These are phyloP conservation scores for Meredithiella fracta DNA, from an alignment of 2,329 filamentous ascomycete genomes.

Conservation along the genomic window DNA sequence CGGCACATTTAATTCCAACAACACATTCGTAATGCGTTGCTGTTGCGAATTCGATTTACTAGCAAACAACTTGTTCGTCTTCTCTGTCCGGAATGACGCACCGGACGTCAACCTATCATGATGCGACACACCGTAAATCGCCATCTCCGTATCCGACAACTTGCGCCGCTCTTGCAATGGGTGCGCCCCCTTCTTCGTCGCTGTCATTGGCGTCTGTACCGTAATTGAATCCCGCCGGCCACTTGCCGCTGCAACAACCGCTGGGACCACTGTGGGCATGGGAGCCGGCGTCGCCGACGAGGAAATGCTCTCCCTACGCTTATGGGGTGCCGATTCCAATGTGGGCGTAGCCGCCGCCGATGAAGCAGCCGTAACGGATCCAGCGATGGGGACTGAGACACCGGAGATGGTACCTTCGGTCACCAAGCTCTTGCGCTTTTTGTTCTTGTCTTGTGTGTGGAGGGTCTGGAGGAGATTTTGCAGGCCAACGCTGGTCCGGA, in stretches of 20 bases:
- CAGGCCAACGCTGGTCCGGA: constrained; percentile 67
- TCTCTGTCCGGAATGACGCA: constrained; percentile 77
- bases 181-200: constrained; percentile 22
- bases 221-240: constrained; percentile 28
- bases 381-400: constrained; percentile 20
- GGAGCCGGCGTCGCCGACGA: constrained; percentile 20
- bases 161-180: constrained; percentile 39
- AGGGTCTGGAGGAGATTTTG: constrained; percentile 68
- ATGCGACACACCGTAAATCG: constrained; percentile 66
- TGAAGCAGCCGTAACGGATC: not conserved
- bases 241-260: constrained; percentile 16
- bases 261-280: not conserved
- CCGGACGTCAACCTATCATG: constrained; percentile 75
- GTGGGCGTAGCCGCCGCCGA: not conserved
- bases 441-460: constrained; percentile 67
- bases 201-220: constrained; percentile 23
- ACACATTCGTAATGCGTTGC: constrained; percentile 53
- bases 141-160: constrained; percentile 59
- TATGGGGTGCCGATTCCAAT: not conserved
- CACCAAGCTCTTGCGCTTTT: constrained; percentile 65
- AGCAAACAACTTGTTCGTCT: constrained; percentile 60
- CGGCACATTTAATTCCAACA: constrained; percentile 56
- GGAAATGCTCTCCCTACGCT: constrained; percentile 5
- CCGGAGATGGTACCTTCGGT: constrained; percentile 40
- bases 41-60: constrained; percentile 65